phyloP scores from a whole-genome alignment of 1,139 yeast genomes.

The Wickerhamomyces sp. region DNA sequence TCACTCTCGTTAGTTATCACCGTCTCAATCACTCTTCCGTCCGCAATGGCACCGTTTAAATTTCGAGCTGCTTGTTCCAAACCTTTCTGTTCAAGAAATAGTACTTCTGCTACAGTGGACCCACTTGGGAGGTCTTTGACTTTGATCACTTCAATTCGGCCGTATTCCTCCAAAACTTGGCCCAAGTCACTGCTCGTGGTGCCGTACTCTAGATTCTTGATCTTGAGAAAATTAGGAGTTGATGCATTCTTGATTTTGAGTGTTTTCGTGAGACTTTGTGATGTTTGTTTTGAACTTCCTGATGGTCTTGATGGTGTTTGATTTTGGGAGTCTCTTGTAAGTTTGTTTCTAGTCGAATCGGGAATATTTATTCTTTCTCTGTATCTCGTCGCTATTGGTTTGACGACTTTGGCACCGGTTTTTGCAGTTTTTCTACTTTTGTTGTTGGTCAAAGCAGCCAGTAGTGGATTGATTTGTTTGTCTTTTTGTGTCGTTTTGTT shows the following conservation, averaged over 20 bases:
- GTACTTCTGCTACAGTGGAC: slow-evolving; percentile 19
- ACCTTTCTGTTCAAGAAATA: slow-evolving; percentile 6
- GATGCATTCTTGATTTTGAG: slow-evolving; percentile 12
- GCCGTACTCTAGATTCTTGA: slow-evolving; percentile 20
- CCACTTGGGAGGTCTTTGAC: slow-evolving; percentile 21
- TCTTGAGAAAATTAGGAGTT: slow-evolving; percentile 7
- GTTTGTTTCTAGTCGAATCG: too few relatives aligned
- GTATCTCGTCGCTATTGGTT: too few relatives aligned
- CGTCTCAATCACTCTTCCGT: slow-evolving; percentile 20
- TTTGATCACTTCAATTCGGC: slow-evolving; percentile 7
- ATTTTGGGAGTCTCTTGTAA: neutral
- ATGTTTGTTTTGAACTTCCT: neutral
- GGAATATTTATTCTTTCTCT: too few relatives aligned
- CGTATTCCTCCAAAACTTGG: slow-evolving; percentile 10
- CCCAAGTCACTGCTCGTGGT: slow-evolving; percentile 16
- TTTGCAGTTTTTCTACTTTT: neutral
- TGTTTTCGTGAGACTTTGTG: too few relatives aligned
- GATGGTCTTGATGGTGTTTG: neutral
- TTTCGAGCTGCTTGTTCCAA: slow-evolving; percentile 8
- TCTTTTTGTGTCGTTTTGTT: neutral
- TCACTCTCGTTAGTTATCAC: slow-evolving; percentile 9
- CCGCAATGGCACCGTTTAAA: slow-evolving; percentile 21
- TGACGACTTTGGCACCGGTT: neutral
- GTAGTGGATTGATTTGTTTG: slow-evolving; percentile 7
- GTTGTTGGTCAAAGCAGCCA: slow-evolving; percentile 7